Conservation (phyloP, 768 basidiomycete genomes). For the Boletus fagicola region DNA sequence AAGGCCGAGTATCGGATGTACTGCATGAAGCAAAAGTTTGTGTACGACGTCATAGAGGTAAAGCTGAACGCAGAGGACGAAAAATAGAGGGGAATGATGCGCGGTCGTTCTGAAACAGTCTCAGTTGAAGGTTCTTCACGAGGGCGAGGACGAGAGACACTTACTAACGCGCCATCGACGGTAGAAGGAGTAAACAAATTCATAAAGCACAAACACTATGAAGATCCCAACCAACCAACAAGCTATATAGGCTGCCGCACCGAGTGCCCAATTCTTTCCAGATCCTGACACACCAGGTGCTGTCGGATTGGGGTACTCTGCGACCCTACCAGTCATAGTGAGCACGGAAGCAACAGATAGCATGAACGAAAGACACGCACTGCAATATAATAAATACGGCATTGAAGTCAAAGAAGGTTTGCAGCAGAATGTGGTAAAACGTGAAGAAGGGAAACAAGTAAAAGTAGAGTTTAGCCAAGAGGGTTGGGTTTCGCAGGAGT, state of each 20-base stretch:
- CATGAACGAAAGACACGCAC: slow-evolving; percentile 47
- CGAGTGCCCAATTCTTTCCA: slow-evolving; percentile 79
- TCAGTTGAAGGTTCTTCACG: slow-evolving; percentile 6
- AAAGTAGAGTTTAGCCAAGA: slow-evolving; percentile 57
- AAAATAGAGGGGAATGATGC: slow-evolving; percentile 79
- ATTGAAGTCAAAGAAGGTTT: slow-evolving; percentile 89
- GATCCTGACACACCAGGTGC: slow-evolving; percentile 69
- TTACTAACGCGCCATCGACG: slow-evolving; percentile 78
- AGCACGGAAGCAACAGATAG: slow-evolving; percentile 6
- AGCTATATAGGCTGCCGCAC: slow-evolving; percentile 76
- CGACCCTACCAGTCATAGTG: slow-evolving; percentile 49
- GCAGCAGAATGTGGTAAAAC: slow-evolving; percentile 70
- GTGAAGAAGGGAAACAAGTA: slow-evolving; percentile 68
- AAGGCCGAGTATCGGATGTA: slow-evolving; percentile 76
- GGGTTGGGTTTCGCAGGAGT: slow-evolving; percentile 59
- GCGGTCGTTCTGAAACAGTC: slow-evolving; percentile 64
- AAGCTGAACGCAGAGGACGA: slow-evolving; percentile 76
- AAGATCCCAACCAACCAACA: slow-evolving; percentile 78
- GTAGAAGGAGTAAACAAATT: slow-evolving; percentile 70
- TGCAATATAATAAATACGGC: slow-evolving; percentile 78
- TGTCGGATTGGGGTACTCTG: slow-evolving; percentile 69
- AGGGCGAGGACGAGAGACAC: slow-evolving; percentile 35
- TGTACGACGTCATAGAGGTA: slow-evolving; percentile 75
- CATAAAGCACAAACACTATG: slow-evolving; percentile 73
- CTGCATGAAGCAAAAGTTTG: slow-evolving; percentile 80